Percentiles rank a stretch among this genome's conserved stretches.
Conservation (phyloP, 164 flowering plant species). For the Stephania cephalantha region DNA sequence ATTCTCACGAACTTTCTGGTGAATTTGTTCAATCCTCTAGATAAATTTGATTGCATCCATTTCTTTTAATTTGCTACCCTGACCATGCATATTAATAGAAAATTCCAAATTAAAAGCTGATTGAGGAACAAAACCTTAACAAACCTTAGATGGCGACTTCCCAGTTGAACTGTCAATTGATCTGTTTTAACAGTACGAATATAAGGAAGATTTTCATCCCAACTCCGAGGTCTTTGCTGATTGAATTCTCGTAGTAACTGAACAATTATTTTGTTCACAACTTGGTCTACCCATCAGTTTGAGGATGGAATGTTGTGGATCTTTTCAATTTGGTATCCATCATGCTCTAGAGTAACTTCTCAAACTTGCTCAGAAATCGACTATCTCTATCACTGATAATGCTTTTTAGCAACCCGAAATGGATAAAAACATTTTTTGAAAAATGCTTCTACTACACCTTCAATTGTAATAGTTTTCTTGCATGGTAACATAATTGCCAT, state of each 20-base stretch:
- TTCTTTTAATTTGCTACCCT: too few species aligned
- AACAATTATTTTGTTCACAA: too few species aligned
- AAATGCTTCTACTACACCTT: neutral
- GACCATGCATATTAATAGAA: too few species aligned
- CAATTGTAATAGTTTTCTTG: neutral
- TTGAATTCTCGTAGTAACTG: too few species aligned
- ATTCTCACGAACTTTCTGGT: too few species aligned
- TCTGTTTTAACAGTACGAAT: neutral
- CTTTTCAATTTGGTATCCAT: constrained; percentile 1
- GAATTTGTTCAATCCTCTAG: too few species aligned
- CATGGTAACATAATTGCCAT: constrained; percentile 1
- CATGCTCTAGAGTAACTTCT: neutral
- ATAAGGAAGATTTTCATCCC: too few species aligned
- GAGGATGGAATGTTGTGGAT: too few species aligned
- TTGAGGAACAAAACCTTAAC: neutral
- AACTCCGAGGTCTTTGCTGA: too few species aligned
- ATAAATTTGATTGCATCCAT: too few species aligned
- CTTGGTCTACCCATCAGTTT: too few species aligned
- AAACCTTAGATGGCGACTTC: constrained; percentile 1
- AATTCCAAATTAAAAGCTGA: too few species aligned
- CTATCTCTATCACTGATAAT: constrained; percentile 6
- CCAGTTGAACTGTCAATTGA: neutral
- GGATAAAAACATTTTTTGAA: constrained; percentile 6
- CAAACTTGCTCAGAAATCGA: neutral
- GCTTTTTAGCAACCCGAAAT: constrained; percentile 1